Base-by-base conservation (phyloP, 345 rosid genomes). In the Microcos paniculata region DNA sequence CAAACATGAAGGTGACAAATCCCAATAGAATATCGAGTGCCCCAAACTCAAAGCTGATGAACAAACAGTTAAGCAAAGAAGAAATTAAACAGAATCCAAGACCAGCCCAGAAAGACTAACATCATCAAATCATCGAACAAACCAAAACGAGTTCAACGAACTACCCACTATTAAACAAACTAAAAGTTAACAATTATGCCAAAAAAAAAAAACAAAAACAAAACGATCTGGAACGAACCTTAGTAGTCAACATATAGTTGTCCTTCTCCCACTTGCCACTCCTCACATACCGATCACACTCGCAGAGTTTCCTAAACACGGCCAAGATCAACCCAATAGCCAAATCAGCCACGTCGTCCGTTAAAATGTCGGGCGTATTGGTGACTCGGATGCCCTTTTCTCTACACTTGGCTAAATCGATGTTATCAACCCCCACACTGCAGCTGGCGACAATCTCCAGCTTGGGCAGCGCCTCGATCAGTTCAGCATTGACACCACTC, bases 351-450 rank as follows among this genome's bases (percentile, higher is more conserved):
- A 84, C 90, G 78, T 89, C 90, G n/a, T 89, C 90, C 18, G 90
- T 91, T 87, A 91, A 73, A 26, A 91, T 91, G 64, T 91, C 90
- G 1, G 90, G 93, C 4, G 91, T 89, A 67, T 87, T 88, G 23
- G 91, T 78, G 35, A 89, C 93, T 72, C 88, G 79, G 42, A 91
- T 82, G 30, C 89, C 93, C 69, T 75, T 91, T 80, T 88, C 90
- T 73, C 59, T 61, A 51, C 90, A 91, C 74, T 76, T 91, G 0
- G n/a, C 69, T 82, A 91, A 71, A 70, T 89, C 91, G 76, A 91
- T 78, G 81, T 84, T 86, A 53, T 91, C 90, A 53, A 91, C 45
- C 4, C 93, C 96, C 33, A 89, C 93, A 56, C 93, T 89, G 82
- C 45, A 84, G 38, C 68, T 91, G 13, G 96, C 72, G 51, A 89